Evolutionary conservation across 2,329 filamentous ascomycete genomes (phyloP).

Genomic region (Drechslerella coelobrocha): DNA sequence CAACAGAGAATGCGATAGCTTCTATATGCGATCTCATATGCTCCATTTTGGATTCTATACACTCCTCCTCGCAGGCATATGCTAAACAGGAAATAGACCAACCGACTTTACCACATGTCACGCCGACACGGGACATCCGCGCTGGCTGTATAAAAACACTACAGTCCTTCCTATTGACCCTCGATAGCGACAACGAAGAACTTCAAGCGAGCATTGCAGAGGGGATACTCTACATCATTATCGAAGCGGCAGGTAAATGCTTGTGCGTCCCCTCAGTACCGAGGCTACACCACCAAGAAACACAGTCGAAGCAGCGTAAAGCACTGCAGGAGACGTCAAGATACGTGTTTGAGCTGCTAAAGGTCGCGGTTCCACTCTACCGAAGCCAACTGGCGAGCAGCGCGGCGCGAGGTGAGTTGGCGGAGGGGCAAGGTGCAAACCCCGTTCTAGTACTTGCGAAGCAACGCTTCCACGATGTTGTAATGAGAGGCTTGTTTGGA

Average conservation of each 20-base stretch:
- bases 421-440: neutral
- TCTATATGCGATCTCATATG: constrained; percentile 28
- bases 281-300: neutral
- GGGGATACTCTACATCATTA: constrained; percentile 47
- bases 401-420: neutral
- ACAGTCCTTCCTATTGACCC: constrained; percentile 34
- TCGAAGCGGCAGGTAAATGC: constrained; percentile 49
- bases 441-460: constrained; percentile 24
- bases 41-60: constrained; percentile 47
- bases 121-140: constrained; percentile 43
- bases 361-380: constrained; percentile 39
- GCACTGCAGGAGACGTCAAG: constrained; percentile 50
- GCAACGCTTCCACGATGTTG: constrained; percentile 22
- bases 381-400: constrained; percentile 21
- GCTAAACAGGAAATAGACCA: constrained; percentile 22
- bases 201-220: constrained; percentile 50
- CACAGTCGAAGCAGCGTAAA: constrained; percentile 2
- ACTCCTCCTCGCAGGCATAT: constrained; percentile 35
- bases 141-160: constrained; percentile 42
- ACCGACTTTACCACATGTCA: neutral
- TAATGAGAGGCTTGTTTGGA: constrained; percentile 42
- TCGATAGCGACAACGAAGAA: constrained; percentile 21
- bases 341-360: constrained; percentile 52
- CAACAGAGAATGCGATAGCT: constrained; percentile 11
- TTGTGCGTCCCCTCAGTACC: constrained; percentile 11